Percentiles rank a stretch among this genome's conserved stretches.
Evolutionary conservation across 73 alveolate genomes (phyloP).

Genomic region (Symbiodinium natans): DNA sequence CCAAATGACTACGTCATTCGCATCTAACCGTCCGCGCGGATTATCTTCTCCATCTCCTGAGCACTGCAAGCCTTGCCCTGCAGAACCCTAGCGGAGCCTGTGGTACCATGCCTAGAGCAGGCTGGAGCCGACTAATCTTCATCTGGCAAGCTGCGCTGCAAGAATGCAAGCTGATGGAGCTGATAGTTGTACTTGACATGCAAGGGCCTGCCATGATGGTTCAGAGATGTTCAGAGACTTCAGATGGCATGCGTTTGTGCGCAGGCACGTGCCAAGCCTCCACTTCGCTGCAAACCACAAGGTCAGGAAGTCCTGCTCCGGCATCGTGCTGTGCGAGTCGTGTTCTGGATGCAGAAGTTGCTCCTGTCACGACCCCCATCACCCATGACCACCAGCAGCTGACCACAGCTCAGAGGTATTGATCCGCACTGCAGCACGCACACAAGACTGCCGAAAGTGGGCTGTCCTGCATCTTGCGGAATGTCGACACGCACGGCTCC

Average conservation of each 20-base stretch:
- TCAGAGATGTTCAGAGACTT: neutral
- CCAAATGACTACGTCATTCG: neutral
- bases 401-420: neutral
- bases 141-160: neutral
- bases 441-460: neutral
- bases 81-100: neutral
- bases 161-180: neutral
- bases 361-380: neutral
- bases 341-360: neutral
- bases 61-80: neutral
- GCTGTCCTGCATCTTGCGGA: neutral
- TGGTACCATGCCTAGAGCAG: neutral
- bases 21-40: neutral
- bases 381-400: neutral
- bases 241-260: neutral
- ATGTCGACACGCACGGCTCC: neutral
- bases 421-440: neutral
- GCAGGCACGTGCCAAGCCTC: neutral
- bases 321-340: neutral
- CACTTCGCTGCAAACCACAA: neutral
- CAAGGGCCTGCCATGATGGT: neutral
- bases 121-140: no score
- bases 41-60: neutral
- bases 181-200: neutral
- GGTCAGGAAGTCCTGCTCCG: constrained; percentile 19